Evolutionary conservation across 2,329 filamentous ascomycete genomes (phyloP).

Genomic region (Coniochaeta sp.): DNA sequence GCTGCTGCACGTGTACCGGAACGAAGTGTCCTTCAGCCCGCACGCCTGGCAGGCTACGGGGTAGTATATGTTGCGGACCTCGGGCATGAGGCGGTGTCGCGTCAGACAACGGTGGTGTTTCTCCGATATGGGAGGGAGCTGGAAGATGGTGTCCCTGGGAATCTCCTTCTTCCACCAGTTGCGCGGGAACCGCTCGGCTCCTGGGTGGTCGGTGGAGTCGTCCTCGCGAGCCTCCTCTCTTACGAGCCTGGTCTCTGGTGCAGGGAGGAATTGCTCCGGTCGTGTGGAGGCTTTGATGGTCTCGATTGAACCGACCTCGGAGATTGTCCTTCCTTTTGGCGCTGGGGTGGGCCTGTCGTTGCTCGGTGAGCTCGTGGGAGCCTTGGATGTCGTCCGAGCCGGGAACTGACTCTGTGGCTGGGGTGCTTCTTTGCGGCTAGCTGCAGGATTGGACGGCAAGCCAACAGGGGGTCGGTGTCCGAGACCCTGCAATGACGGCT

Average conservation of each 20-base stretch:
- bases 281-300: constrained; percentile 12
- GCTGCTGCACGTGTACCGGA: constrained; percentile 41
- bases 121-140: constrained; percentile 29
- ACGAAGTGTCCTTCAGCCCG: constrained; percentile 18
- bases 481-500: constrained; percentile 3
- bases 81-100: constrained; percentile 39
- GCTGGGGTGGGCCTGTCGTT: no score
- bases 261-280: constrained; percentile 1
- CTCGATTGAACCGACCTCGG: constrained; percentile 15
- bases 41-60: constrained; percentile 49
- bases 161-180: constrained; percentile 19
- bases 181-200: constrained; percentile 12
- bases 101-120: constrained; percentile 40
- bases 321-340: constrained; percentile 5
- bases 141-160: constrained; percentile 29
- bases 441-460: constrained; percentile 13
- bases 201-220: not conserved
- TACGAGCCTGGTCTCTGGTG: not conserved
- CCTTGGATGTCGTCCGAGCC: constrained; percentile 24
- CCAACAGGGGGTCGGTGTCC: constrained; percentile 10
- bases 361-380: constrained; percentile 7
- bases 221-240: constrained; percentile 6
- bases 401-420: constrained; percentile 16
- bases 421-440: constrained; percentile 9
- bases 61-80: constrained; percentile 40